A percentile compares a stretch with the other conserved stretches of the same genome.
These are phyloP conservation scores for Musa balbisiana DNA, from an alignment of 202 grass and related monocot species.

Conservation along the genomic window DNA sequence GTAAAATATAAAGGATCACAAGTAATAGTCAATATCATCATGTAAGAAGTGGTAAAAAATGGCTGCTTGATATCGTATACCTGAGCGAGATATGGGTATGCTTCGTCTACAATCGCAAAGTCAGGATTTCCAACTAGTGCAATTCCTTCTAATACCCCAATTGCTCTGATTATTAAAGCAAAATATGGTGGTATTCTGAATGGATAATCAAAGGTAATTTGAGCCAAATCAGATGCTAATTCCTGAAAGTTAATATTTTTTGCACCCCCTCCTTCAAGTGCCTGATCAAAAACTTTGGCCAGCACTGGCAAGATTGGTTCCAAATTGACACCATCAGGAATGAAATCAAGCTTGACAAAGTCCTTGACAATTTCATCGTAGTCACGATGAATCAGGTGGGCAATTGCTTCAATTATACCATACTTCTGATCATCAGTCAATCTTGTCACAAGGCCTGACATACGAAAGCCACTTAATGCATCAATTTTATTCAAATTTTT, in stretches of 20 bases:
- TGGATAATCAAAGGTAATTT: constrained; percentile 98
- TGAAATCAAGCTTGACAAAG: constrained; percentile 96
- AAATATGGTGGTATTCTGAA: constrained; percentile 97
- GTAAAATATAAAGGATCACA: neutral
- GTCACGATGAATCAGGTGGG: constrained; percentile 96
- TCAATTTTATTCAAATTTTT: neutral
- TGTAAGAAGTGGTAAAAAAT: too few relatives aligned
- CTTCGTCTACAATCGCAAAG: constrained; percentile 95
- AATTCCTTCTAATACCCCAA: constrained; percentile 97
- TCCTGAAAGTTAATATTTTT: constrained; percentile 99
- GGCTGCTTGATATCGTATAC: constrained; percentile 17
- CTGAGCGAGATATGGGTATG: constrained; percentile 96
- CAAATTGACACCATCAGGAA: constrained; percentile 92
- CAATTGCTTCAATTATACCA: constrained; percentile 97
- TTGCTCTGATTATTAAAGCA: constrained; percentile 96
- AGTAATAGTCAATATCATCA: neutral
- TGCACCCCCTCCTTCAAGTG: constrained; percentile 93
- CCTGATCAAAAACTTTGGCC: constrained; percentile 97
- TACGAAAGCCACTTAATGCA: neutral
- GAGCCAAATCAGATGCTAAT: constrained; percentile 87
- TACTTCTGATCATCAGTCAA: constrained; percentile 95
- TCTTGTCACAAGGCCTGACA: constrained; percentile 91
- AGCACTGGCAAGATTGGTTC: constrained; percentile 87
- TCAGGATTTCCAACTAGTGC: constrained; percentile 95
- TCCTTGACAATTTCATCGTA: constrained; percentile 90